Evolutionary conservation across 306 rosid genomes (phyloP).

Genomic region (Morella rubra): DNA sequence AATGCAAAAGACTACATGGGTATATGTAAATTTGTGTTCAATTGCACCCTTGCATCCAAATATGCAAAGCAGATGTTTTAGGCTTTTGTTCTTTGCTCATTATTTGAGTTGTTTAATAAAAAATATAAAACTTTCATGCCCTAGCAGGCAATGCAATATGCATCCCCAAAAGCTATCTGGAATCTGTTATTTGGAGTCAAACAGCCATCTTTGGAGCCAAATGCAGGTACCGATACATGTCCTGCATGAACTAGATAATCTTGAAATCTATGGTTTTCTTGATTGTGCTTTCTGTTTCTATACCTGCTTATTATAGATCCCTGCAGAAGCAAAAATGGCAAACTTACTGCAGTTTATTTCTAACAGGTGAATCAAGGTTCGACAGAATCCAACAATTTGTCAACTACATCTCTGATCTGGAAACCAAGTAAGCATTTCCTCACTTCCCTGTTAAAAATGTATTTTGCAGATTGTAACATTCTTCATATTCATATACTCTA

Average conservation of each 20-base stretch:
- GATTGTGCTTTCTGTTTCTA: slow-evolving; percentile 21
- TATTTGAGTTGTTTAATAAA: slow-evolving; percentile 3
- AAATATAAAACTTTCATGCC: slow-evolving; percentile 14
- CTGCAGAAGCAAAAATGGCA: slow-evolving; percentile 21
- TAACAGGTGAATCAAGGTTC: slow-evolving; percentile 48
- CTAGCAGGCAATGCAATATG: slow-evolving; percentile 86
- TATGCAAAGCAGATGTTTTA: neutral
- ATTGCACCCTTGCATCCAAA: neutral
- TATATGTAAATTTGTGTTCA: slow-evolving; percentile 1
- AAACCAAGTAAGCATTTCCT: slow-evolving; percentile 59
- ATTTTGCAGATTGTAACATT: slow-evolving; percentile 8
- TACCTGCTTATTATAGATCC: slow-evolving; percentile 12
- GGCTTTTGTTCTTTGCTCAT: neutral
- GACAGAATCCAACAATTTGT: slow-evolving; percentile 80
- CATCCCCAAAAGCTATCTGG: slow-evolving; percentile 94
- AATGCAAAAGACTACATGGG: slow-evolving; percentile 1
- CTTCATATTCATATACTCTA: neutral
- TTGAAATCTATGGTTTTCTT: slow-evolving; percentile 17
- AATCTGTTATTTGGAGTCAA: slow-evolving; percentile 68
- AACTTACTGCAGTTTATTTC: slow-evolving; percentile 25
- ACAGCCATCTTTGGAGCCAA: slow-evolving; percentile 62
- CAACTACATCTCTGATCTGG: slow-evolving; percentile 80
- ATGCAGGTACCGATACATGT: slow-evolving; percentile 48
- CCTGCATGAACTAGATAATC: slow-evolving; percentile 1
- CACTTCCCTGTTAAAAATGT: slow-evolving; percentile 15